Base-by-base conservation (phyloP, 768 basidiomycete species). In the Agaricus sinodeliciosus region DNA sequence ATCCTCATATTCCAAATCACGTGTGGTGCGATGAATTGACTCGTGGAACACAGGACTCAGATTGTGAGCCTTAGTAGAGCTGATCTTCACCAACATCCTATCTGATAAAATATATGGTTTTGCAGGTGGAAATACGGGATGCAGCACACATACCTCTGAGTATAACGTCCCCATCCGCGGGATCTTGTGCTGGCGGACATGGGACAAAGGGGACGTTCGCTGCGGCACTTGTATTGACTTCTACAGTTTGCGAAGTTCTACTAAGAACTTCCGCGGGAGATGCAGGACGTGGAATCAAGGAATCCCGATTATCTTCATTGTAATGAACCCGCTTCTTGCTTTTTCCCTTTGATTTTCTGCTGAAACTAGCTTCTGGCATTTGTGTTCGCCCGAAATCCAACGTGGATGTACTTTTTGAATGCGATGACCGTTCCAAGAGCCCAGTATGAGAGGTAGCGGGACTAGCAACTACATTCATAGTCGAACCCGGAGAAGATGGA, bases 81-180 rank as follows among this genome's bases (percentile, higher is more conserved):
- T 81, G 1, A 88, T 77, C 52, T 85, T 75, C 26, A 96, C 84
- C 5, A 94, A 76, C 92, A 96, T 94, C 56, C 94, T 79, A 68
- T 95, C 94, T 95, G 63, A 19, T 59, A 58, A 44, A 57, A 45
- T 35, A 57, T 5, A 7, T 37, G 56, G 65, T 52, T 67, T 54
- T 37, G 56, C 56, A 35, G 15, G 22, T 40, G n/a, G 11, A 27
- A 55, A 27, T 60, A 46, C 28, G 39, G 19, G 35, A 45, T 9
- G 54, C 43, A 34, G 42, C 49, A 34, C 51, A 57, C 71, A 55
- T 59, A 92, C 92, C 93, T 77, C 87, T 73, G 70, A 93, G 75
- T n/a, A 88, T 66, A 9, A 85, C 72, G 34, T 85, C 80, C 13
- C 76, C 81, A 66, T 69, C 70, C 9, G 63, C 57, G 19, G 66